Evolutionary conservation across 371 early-diverging fungal species (phyloP).

Genomic region (Dinochytrium kinnereticum): DNA sequence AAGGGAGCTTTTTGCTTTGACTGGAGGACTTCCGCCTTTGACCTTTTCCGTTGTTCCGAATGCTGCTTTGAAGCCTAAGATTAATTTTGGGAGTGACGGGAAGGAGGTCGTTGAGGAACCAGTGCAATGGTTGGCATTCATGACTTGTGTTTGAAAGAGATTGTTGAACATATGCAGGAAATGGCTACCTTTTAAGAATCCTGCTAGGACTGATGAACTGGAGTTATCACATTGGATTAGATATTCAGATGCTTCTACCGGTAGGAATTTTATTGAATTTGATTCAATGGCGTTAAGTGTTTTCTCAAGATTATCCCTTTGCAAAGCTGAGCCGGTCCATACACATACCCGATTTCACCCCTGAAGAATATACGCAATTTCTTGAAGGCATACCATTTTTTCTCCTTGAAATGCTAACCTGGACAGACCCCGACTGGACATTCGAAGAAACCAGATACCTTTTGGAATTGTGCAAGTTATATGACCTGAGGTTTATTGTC

Average conservation of each 20-base stretch:
- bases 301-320: constrained; percentile 12
- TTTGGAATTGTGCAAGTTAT: constrained; percentile 73
- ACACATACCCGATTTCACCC: constrained; percentile 1
- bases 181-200: constrained; percentile 75
- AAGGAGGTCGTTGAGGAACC: constrained; percentile 44
- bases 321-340: not conserved
- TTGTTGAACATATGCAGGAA: constrained; percentile 54
- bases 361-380: constrained; percentile 5
- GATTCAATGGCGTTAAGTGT: not conserved
- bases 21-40: constrained; percentile 73
- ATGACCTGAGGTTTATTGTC: constrained; percentile 82
- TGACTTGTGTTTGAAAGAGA: not conserved
- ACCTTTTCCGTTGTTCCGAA: constrained; percentile 70
- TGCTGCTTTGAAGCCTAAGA: constrained; percentile 70
- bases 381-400: not conserved
- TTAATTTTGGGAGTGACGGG: constrained; percentile 17
- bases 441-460: constrained; percentile 86
- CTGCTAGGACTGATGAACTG: constrained; percentile 76
- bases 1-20: constrained; percentile 69
- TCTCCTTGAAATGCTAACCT: not conserved
- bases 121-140: constrained; percentile 59
- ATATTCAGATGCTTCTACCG: constrained; percentile 1
- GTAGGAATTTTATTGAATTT: not conserved
- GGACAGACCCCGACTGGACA: constrained; percentile 74
- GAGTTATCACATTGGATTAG: constrained; percentile 22